A percentile compares a stretch with the other conserved stretches of the same genome.
Conservation (phyloP, 495 filamentous ascomycete genomes). For the Mytilinidion resinicola region DNA sequence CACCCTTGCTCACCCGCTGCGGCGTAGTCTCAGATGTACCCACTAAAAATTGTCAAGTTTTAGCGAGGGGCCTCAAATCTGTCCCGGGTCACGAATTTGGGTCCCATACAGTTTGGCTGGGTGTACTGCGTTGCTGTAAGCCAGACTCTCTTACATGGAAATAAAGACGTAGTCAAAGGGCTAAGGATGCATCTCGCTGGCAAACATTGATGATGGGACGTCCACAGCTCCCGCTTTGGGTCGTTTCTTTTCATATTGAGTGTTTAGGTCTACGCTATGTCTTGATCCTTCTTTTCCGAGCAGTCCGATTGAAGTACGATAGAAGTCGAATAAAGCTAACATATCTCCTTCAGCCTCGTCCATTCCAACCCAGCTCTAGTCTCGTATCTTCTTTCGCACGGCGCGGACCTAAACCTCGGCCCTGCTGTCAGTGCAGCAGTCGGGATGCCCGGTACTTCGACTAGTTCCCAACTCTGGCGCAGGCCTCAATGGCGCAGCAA, state of each 20-base stretch:
- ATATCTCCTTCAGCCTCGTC: no score
- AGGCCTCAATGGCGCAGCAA: not conserved
- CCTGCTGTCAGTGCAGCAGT: not conserved
- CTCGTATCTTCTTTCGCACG: not conserved
- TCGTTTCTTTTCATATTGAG: not conserved
- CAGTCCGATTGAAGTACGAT: not conserved
- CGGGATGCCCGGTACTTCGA: not conserved
- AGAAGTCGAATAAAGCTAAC: not conserved
- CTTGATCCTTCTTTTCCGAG: not conserved
- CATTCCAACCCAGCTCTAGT: not conserved
- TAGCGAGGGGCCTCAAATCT: no score
- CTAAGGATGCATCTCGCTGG: not conserved
- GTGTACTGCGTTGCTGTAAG: no score
- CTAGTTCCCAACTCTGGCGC: not conserved
- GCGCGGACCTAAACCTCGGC: conserved; percentile 1
- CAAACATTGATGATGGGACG: not conserved
- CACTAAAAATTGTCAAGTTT: no score
- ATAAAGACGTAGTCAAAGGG: no score
- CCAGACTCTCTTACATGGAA: no score
- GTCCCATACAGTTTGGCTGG: no score
- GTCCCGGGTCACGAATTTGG: no score
- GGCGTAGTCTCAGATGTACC: no score
- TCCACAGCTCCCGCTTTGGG: not conserved
- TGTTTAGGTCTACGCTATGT: not conserved
- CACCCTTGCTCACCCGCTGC: no score